Conservation (phyloP, 352 stramenopile genomes). For the Phytopythium aichiense region DNA sequence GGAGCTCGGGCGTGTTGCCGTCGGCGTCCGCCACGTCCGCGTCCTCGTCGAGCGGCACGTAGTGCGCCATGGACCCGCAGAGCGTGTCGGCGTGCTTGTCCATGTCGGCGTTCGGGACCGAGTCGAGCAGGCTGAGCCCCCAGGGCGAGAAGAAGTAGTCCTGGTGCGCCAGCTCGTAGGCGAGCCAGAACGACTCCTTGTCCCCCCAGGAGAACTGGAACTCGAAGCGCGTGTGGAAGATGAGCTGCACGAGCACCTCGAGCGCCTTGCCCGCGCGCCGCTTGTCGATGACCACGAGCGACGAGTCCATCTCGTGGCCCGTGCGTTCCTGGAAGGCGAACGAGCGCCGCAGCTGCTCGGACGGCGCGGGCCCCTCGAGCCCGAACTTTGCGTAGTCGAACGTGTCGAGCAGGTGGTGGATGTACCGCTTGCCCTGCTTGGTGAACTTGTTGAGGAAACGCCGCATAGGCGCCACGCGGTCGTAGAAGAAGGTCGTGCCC, state of each 20-base stretch:
- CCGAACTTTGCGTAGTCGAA: slow-evolving; percentile 47
- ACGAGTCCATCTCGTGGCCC: slow-evolving; percentile 56
- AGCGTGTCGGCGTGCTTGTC: slow-evolving; percentile 25
- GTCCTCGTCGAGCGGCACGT: slow-evolving; percentile 23
- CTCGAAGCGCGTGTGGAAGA: slow-evolving; percentile 33
- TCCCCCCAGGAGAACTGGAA: slow-evolving; percentile 51
- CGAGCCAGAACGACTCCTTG: slow-evolving; percentile 49
- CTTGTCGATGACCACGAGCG: slow-evolving; percentile 50
- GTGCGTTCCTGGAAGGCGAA: slow-evolving; percentile 34
- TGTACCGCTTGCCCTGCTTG: slow-evolving; percentile 23
- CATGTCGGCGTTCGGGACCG: slow-evolving; percentile 29
- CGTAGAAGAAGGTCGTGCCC: slow-evolving; percentile 51
- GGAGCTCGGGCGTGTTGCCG: slow-evolving; percentile 6
- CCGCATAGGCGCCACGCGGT: slow-evolving; percentile 42
- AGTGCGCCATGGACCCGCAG: slow-evolving; percentile 45
- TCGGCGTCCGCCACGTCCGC: slow-evolving; percentile 11
- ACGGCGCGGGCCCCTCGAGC: slow-evolving; percentile 22
- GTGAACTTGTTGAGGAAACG: slow-evolving; percentile 26
- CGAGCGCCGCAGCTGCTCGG: slow-evolving; percentile 31
- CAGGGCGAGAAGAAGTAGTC: slow-evolving; percentile 54
- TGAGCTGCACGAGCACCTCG: slow-evolving; percentile 39
- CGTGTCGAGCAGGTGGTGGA: slow-evolving; percentile 32
- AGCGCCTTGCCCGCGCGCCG: slow-evolving; percentile 26
- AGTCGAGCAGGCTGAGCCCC: slow-evolving; percentile 30
- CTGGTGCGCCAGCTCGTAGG: slow-evolving; percentile 43